Conservation (phyloP, 805 yeast species). For the Candida boleticola region DNA sequence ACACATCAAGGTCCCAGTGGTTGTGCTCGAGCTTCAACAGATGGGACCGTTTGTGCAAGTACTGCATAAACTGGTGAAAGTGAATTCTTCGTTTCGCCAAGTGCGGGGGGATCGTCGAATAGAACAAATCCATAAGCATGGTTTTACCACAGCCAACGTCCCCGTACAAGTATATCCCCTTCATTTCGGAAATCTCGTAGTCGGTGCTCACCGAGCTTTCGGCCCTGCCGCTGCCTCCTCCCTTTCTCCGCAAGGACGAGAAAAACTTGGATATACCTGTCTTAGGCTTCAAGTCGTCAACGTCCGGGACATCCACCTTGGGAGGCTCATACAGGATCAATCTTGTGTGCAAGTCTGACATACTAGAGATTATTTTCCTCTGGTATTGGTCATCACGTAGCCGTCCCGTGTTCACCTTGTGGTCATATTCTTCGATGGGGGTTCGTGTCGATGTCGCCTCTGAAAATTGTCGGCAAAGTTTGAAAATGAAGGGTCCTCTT, state of each 20-base stretch:
- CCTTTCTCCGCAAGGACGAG: slow-evolving; percentile 9
- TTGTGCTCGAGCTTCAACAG: slow-evolving; percentile 60
- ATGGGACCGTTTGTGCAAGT: slow-evolving; percentile 83
- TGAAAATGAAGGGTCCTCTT: background rate
- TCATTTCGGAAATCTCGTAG: slow-evolving; percentile 41
- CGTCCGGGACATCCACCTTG: slow-evolving; percentile 49
- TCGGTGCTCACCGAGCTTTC: slow-evolving; percentile 6
- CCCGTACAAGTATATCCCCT: slow-evolving; percentile 90
- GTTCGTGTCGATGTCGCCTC: slow-evolving; percentile 15
- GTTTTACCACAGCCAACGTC: slow-evolving; percentile 99
- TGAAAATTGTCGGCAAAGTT: too few relatives aligned
- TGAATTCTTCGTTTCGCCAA: slow-evolving; percentile 80
- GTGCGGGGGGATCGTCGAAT: slow-evolving; percentile 75
- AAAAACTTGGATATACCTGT: slow-evolving; percentile 42
- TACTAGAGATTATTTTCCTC: slow-evolving; percentile 61
- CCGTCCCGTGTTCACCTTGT: slow-evolving; percentile 45
- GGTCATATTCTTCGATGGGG: slow-evolving; percentile 53
- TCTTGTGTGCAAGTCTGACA: slow-evolving; percentile 57
- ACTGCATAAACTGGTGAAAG: slow-evolving; percentile 97
- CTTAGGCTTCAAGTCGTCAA: slow-evolving; percentile 50
- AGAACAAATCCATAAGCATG: slow-evolving; percentile 95
- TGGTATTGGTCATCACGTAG: slow-evolving; percentile 78
- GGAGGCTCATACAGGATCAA: slow-evolving; percentile 64
- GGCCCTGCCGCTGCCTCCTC: slow-evolving; percentile 6
- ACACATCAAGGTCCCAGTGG: slow-evolving; percentile 66